Evolutionary conservation across 2,329 filamentous ascomycete species (phyloP).

Genomic region (Trichoderma simmonsii): DNA sequence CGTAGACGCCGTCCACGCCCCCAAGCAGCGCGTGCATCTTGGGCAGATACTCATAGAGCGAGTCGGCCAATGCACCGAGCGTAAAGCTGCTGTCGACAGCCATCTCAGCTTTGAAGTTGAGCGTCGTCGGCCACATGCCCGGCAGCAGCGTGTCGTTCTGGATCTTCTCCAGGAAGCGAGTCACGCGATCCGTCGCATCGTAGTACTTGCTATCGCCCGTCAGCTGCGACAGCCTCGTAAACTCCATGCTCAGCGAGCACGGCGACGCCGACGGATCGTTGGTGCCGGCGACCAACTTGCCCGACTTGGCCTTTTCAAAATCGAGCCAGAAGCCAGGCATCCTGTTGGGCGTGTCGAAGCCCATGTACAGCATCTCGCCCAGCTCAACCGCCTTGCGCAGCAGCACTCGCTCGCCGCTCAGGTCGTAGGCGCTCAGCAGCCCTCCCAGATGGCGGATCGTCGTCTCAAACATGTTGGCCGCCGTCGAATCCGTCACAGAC

Average conservation of each 20-base stretch:
- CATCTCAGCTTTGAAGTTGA: conserved; percentile 59
- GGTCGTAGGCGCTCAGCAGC: conserved; percentile 49
- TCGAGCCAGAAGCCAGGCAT: conserved; percentile 47
- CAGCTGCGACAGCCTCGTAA: conserved; percentile 70
- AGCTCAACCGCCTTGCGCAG: conserved; percentile 50
- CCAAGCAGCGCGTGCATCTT: conserved; percentile 65
- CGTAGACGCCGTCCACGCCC: conserved; percentile 59
- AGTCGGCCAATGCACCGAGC: conserved; percentile 54
- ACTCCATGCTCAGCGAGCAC: conserved; percentile 71
- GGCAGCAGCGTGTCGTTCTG: conserved; percentile 70
- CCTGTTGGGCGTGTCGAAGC: conserved; percentile 54
- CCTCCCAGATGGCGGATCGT: conserved; percentile 54
- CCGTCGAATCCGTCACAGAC: conserved; percentile 40
- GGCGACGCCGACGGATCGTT: conserved; percentile 47
- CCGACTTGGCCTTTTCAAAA: conserved; percentile 42
- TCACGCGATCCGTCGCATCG: conserved; percentile 72
- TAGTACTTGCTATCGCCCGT: conserved; percentile 72
- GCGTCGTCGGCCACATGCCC: conserved; percentile 69
- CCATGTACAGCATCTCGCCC: conserved; percentile 53
- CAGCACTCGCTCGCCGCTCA: conserved; percentile 44
- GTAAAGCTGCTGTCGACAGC: conserved; percentile 46
- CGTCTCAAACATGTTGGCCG: conserved; percentile 53
- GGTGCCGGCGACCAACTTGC: conserved; percentile 47
- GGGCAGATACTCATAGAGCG: conserved; percentile 59
- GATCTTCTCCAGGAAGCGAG: conserved; percentile 62